Base-by-base conservation (phyloP, 176 grass and related monocot species). In the Alloteropsis semialata region DNA sequence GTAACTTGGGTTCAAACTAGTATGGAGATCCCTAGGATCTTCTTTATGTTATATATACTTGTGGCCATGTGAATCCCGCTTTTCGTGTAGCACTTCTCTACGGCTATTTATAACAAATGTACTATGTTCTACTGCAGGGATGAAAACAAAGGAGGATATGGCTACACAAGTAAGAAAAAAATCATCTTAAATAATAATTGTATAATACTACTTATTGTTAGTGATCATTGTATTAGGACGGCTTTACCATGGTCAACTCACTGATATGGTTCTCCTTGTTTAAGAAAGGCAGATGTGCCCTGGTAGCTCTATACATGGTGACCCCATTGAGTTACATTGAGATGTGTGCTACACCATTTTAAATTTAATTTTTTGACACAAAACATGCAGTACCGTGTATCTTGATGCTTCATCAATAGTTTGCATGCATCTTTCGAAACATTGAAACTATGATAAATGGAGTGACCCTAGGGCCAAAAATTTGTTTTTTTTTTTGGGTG, bases 131-230 rank as follows among this genome's bases (percentile, higher is more conserved):
- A 43, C n/a, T 44, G 37, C 66, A 69, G 66, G 66, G 41, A 69
- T 69, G 66, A 41, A 44, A 45, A 69, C 33, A 69, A 69, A 45
- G 66, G 66, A 69, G 66, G 19, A 17, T 14, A 16, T 69, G n/a
- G 25, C n/a, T 15, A 44, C 66, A 24, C 66, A 69, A 69, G 66
- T 69, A 69, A 69, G 66, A 69, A 25, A 69, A 25, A n/a, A 69
- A 43, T 43, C 65, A 5, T 69, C 66, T 69, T 45, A 19, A 69
- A 25, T 1, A 25, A 44, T 22, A 44, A 45, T 45, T 69, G 43
- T 44, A 24, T 69, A 3, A 27, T 44, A 17, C n/a, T 69, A 42
- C 25, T 44, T 64, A 32, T 64, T 44, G 5, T 68, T 68, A 45
- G 13, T 69, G 22, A 69, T 69, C 12, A 24, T 45, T 27, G 12